Base-by-base conservation (phyloP, 2,329 filamentous ascomycete genomes). In the Cercospora sp. region DNA sequence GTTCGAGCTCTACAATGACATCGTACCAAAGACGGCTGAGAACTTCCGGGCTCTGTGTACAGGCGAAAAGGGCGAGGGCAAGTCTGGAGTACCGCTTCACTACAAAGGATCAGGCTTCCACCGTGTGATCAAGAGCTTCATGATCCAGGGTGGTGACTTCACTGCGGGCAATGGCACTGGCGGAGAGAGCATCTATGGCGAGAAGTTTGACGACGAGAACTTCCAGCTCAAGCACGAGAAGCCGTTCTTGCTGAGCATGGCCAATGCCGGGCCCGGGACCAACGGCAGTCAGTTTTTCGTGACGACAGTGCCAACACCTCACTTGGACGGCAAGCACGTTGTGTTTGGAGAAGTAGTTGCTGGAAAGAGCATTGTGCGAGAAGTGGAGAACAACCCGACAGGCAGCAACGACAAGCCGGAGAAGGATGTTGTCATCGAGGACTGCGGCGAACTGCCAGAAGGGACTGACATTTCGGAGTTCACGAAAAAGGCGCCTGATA, bases 231-330 rank as follows among this genome's bases (percentile, higher is more conserved):
- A 96, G 86, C 95, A 99, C 79, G 92, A 96, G 75, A 91, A 90
- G 76, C 94, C 95, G 1, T 97, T 97, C 84, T 84, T 98, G 73
- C 86, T 99, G 70, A 96, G 92, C 79, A 99, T 99, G 95, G 95
- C 95, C 76, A 99, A 99, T 79, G 94, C 95, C 72, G 95, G 95
- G 58, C 92, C 93, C 57, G 92, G 91, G 91, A 86, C 95, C 80
- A 99, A 99, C 79, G 95, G 95, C 77, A 96, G 92, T 61, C 95
- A 99, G 78, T 99, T 99, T 87, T 99, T 99, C 87, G 85, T 98
- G 75, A 99, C 95, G 60, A 98, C 95, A 16, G 92, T 97, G 31
- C 86, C 90, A n/a, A 98, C 95, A 13, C 94, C 93, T 59, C 95
- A 98, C 80, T 88, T 98, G 45, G 94, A 99, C 80, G 89, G 89